phyloP scores from a whole-genome alignment of 1,139 yeast species.

The Yamadazyma jaroonii region DNA sequence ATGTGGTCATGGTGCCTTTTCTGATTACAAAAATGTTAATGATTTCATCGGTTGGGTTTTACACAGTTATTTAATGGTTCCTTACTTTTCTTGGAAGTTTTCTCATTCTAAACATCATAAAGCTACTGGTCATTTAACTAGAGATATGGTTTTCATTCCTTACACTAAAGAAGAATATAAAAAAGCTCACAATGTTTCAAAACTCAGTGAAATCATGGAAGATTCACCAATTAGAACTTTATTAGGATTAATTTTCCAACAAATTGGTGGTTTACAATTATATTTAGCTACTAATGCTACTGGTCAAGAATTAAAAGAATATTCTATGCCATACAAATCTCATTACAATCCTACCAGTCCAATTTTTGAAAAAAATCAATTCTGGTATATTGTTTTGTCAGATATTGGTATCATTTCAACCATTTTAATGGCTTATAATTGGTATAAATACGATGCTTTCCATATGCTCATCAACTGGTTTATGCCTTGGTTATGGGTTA shows the following conservation, averaged over 20 bases:
- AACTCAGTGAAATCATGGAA: slow-evolving; percentile 59
- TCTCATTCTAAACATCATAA: slow-evolving; percentile 85
- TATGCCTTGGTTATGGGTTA: slow-evolving; percentile 75
- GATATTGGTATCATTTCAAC: slow-evolving; percentile 69
- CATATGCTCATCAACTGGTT: slow-evolving; percentile 70
- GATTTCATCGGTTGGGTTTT: slow-evolving; percentile 80
- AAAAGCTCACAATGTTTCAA: slow-evolving; percentile 33
- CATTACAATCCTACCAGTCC: slow-evolving; percentile 78
- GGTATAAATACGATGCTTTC: slow-evolving; percentile 66
- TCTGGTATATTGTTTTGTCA: slow-evolving; percentile 64
- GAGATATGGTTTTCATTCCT: slow-evolving; percentile 85
- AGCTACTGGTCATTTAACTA: slow-evolving; percentile 77
- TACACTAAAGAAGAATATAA: slow-evolving; percentile 57
- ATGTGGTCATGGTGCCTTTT: slow-evolving; percentile 86
- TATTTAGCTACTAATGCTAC: slow-evolving; percentile 72
- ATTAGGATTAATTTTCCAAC: slow-evolving; percentile 58
- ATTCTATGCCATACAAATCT: slow-evolving; percentile 41
- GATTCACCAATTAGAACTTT: slow-evolving; percentile 73
- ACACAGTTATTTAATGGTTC: slow-evolving; percentile 76
- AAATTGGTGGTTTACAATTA: slow-evolving; percentile 70
- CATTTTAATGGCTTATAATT: slow-evolving; percentile 53
- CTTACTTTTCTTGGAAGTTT: slow-evolving; percentile 84
- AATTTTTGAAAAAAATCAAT: slow-evolving; percentile 67
- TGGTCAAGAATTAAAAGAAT: slow-evolving; percentile 64
- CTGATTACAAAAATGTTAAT: slow-evolving; percentile 66